Base-by-base conservation (phyloP, 1,284 basidiomycete species). In the Waitea zeae region DNA sequence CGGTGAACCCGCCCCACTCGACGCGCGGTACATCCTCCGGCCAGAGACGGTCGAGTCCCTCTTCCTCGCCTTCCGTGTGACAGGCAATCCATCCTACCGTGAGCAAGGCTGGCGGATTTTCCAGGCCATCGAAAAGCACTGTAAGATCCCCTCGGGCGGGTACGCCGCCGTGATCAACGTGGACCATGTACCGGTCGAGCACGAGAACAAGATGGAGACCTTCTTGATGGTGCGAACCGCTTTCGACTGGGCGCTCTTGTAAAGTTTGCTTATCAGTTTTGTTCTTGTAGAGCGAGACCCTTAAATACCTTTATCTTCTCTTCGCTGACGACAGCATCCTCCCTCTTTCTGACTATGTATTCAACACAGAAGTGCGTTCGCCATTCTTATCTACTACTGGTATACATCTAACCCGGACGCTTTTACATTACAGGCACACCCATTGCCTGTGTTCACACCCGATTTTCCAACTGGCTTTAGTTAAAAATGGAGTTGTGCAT, bases 1-100 rank as follows among this genome's bases (percentile, higher is more conserved):
- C 65, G 84, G 74, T 73, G 41, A 26, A 26, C 7, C 9, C n/a
- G 24, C n/a, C 7, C 24, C 24, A 9, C 9, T n/a, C n/a, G 24
- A 26, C 24, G n/a, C n/a, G 24, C 24, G 7, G 7, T 9, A 7
- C 24, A 7, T n/a, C 24, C 9, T 26, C 7, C 83, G 88, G 3
- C 92, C 92, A 2, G 92, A 97, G 56, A 96, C 92, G 2, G 74
- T 92, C 26, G 92, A 97, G 55, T 90, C 86, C 1, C 70, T 96
- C 19, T 92, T 95, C 61, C 61, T 92, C 37, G 92, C 86, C 1
- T 82, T 65, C 56, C 71, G 90, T 12, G 58, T 88, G 5, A 93
- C 90, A 0, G 88, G 89, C 12, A 77, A 95, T 46, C 51, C 64
- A 19, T 62, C 67, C 31, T 96, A 95, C 49, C 75, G 92, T 15